Evolutionary conservation across 2,329 filamentous ascomycete species (phyloP), one percentile per base, ranked within the genome.

Genomic region (Nemania sp.): DNA sequence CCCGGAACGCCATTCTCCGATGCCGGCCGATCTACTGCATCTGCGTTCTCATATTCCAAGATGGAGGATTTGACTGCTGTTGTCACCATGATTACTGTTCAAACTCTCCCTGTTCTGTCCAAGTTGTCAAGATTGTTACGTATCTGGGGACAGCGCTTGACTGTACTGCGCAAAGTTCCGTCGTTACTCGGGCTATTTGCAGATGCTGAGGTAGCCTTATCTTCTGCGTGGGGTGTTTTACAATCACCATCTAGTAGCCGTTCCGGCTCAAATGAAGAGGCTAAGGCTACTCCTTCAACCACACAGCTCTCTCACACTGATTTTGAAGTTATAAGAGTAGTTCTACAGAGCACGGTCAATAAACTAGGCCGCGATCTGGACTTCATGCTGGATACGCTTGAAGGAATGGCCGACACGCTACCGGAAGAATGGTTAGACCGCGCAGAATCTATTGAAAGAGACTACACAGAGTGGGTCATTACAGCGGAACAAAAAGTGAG

Each of bases 31-130:
- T 70, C 73, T 9, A 61, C 70, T 64, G 72, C 68, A 66, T 76
- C 67, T 62, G 75, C 62, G 63, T 75, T 66, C 24, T 75, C 77
- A 36, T 89, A 89, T 70, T 82, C 81, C 58, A 86, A 82, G 56
- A 83, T 97, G 77, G 91, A 94, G 64, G 94, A 97, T 70, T 84
- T 96, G 65, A 92, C 91, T 7, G 90, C 93, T 20, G 81, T 97
- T 41, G 82, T 97, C 52, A 97, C 94, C 1, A 90, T 92, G 23
- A 96, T 93, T 28, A 89, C 96, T 15, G 75, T 99, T n/a, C 90
- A 94, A 67, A 85, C 91, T 3, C 78, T 99, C 17, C 94, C 94
- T 1, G 86, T 89, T 54, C 75, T 97, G 36, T 88, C 90, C 8
- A 86, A 81, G 49, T 73, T 99, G 19, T 85, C 84, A 49, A 80